Evolutionary conservation across 768 basidiomycete genomes (phyloP), one percentile per base, ranked within the genome.

Genomic region (Rubroboletus pulcherrimus): DNA sequence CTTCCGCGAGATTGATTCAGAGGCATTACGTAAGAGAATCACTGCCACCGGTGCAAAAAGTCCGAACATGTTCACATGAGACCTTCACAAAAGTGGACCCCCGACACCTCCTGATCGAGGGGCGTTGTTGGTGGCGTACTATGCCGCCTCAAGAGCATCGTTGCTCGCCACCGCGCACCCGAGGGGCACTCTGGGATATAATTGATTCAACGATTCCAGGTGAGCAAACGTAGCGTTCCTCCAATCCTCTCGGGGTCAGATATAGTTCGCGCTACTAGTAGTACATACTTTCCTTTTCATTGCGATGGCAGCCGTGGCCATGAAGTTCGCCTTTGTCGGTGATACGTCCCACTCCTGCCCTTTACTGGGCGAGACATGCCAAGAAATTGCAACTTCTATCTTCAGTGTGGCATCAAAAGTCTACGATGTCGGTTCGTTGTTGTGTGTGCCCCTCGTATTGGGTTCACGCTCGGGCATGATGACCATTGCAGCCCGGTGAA

Each of bases 401-500:
- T 58, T 56, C 10, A n/a, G n/a, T 24, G 12, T n/a, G 0, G 45
- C 49, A 42, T 59, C 58, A 21, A 10, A 29, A 4, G 40, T 59
- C 21, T 53, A 47, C 15, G 15, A 33, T 29, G 5, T 38, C 5
- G 34, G 57, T 59, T 39, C 24, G 57, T 59, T 1, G 9, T 41
- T 4, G 24, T 30, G 5, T 19, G 19, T 14, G 21, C 4, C 33
- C 15, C 24, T 7, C 15, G 15, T 33, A 26, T 7, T 30, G 19
- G 12, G 12, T 14, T 30, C 19, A 15, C 3, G 7, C 19, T 38
- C 11, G 19, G 1, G 4, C 15, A 29, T 11, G 12, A 12, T 17
- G 4, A 34, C 44, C 3, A 15, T n/a, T 19, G 14, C 26, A 66
- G 59, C 21, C 60, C 59, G 4, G 10, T 58, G 5, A 42, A 67